Base-by-base conservation (phyloP, 1,284 basidiomycete genomes). In the Farysia itapuensis region DNA sequence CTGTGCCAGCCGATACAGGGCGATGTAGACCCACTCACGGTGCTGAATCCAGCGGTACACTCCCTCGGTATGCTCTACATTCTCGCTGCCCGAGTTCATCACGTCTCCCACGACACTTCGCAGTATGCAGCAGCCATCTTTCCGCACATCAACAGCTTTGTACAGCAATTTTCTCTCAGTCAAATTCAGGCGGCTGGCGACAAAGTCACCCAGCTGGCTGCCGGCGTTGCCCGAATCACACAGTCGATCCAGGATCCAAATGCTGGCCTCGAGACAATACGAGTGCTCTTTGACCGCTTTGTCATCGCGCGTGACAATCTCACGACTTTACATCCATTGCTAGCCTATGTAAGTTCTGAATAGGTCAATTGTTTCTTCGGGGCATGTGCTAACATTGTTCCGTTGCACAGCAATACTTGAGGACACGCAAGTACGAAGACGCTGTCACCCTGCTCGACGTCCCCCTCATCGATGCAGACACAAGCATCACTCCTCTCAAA, bases 21-120 rank as follows among this genome's bases (percentile, higher is more conserved):
- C 30, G 49, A 49, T 23, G 35, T 51, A 12, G 57, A 65, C 33
- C 58, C 63, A 2, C 49, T 65, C 23, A 39, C 39, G 3, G 41
- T 40, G 13, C 57, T 65, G 37, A 38, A 60, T 29, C 64, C 64
- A n/a, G 33, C 49, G 24, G 25, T 32, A 2, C 56, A 64, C 39
- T 48, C 56, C 14, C 18, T 60, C 4, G 51, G 57, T 24, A 44
- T 60, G 49, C 50, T 67, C 21, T 57, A 56, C 60, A 49, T 67
- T 38, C 56, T 67, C 35, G 39, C 50, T 30, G 49, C 49, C 4
- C 38, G 42, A 34, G 39, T 37, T 2, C 46, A 37, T 7, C 46
- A 54, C 18, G n/a, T n/a, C n/a, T 15, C 42, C 4, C 16, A 37
- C 19, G 23, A 19, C 24, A 39, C 53, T 4, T 6, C 15, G 4